Base-by-base conservation (phyloP, 1,284 basidiomycete genomes). In the Ganoderma lucidum region DNA sequence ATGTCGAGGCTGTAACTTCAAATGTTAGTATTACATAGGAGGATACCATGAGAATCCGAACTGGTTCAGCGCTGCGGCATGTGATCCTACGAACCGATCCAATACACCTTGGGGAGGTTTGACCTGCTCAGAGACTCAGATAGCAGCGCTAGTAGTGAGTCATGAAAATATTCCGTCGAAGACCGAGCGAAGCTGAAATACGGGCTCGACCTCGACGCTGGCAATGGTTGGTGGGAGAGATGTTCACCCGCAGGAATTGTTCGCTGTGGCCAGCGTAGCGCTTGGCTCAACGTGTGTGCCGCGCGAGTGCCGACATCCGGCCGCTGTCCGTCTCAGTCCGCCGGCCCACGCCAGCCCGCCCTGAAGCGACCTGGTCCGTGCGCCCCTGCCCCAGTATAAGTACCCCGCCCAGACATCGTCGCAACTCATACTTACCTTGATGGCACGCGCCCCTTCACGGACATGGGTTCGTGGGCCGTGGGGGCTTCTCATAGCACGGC, bases 401-500 rank as follows among this genome's bases (percentile, higher is more conserved):
- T 71, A 17, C 63, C 35, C 19, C 45, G 2, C 19, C 10, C 62
- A 51, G 69, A 65, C 72, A 71, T 67, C 0, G 23, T 55, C 59
- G 64, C 71, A 76, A 60, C 73, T 81, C 80, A 81, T 81, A 81
- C 80, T 81, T 81, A 81, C 80, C 80, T 81, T 81, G 80, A 81
- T 80, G 79, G 80, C 79, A 80, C 76, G 74, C 65, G 74, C 75
- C 78, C 77, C 79, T 78, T 80, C 83, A 84, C 1, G 67, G 82
- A 78, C 71, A 77, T 67, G 80, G 83, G 83, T 71, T 74, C 80
- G 78, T 83, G 83, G 84, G 82, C 81, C 73, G 78, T 77, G 68
- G 81, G 83, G 81, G 74, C 75, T 79, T 84, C 83, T 83, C 87
- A 89, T 89, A 88, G 88, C 88, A 90, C 88, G 88, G 88, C 88